Evolutionary conservation across 805 yeast genomes (phyloP), one percentile per base, ranked within the genome.

Genomic region (Saccharomycopsis capsularis): DNA sequence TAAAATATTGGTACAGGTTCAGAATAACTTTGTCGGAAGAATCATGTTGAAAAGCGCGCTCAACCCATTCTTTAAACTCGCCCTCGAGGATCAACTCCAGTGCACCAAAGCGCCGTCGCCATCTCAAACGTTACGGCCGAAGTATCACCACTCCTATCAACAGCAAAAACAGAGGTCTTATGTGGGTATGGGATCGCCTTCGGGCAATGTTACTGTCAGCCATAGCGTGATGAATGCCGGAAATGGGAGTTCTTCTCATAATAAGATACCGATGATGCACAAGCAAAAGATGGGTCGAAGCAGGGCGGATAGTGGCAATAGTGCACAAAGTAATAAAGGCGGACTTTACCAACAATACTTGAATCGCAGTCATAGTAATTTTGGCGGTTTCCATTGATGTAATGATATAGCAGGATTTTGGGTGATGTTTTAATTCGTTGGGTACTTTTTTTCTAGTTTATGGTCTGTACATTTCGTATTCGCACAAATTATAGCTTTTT

Each of bases 11-110:
- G 15, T 23, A 5, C n/a, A 23, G n/a, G 39, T 50, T 21, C 18
- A 34, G 16, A 39, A 32, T n/a, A 29, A 42, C 34, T 32, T 38
- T 22, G 13, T 46, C 11, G 54, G 54, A 7, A 39, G 35, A 16
- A 21, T 46, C n/a, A 40, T 48, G n/a, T n/a, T 44, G 41, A 32
- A 35, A 24, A 49, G 23, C 29, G 27, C 15, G n/a, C 18, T 45
- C 16, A 49, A 49, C 29, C 50, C 48, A n/a, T 48, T 43, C 23
- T 44, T 44, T 22, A 18, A 36, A 37, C 23, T 47, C 23, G 51
- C 51, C 2, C 15, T 27, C 16, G 40, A 42, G 5, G 40, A 34
- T 7, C 38, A 34, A 6, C 38, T 11, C 6, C 38, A 13, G 18
- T 18, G n/a, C 7, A 5, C 13, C 7, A 9, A 34, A 34, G n/a